These are phyloP conservation scores for Barnettozyma wickerhamii DNA, from an alignment of 805 yeast species.

Conservation along the genomic window DNA sequence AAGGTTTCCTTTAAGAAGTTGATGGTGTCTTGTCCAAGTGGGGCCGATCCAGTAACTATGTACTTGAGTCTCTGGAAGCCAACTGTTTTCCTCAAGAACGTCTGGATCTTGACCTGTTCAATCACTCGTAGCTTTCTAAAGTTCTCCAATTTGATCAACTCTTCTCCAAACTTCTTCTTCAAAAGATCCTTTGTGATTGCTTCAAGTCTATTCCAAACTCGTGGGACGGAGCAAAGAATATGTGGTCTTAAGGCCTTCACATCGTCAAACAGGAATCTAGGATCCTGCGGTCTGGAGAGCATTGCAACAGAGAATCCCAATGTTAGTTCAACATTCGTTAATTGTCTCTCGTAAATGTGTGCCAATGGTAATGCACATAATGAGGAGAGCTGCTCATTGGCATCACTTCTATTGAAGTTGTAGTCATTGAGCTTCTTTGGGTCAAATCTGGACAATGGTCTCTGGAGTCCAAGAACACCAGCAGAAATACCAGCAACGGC, in stretches of 20 bases:
- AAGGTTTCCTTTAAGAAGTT: slow-evolving; percentile 54
- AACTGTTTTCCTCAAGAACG: slow-evolving; percentile 36
- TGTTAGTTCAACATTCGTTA: slow-evolving; percentile 35
- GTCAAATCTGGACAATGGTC: slow-evolving; percentile 18
- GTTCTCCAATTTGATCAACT: background rate
- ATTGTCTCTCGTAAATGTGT: slow-evolving; percentile 49
- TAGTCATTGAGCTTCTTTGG: slow-evolving; percentile 9
- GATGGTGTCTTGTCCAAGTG: slow-evolving; percentile 56
- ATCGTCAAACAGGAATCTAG: slow-evolving; percentile 53
- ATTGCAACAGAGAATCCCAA: slow-evolving; percentile 35
- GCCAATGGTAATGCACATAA: slow-evolving; percentile 50
- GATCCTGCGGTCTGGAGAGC: slow-evolving; percentile 43
- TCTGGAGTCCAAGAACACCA: slow-evolving; percentile 27
- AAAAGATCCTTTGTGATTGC: slow-evolving; percentile 41
- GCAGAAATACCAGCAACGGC: slow-evolving; percentile 45
- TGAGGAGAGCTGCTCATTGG: slow-evolving; percentile 28
- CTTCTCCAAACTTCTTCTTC: slow-evolving; percentile 5
- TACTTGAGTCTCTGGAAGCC: slow-evolving; percentile 41
- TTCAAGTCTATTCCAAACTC: slow-evolving; percentile 58
- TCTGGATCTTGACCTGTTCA: slow-evolving; percentile 24
- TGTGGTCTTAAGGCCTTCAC: slow-evolving; percentile 48
- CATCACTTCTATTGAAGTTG: slow-evolving; percentile 19
- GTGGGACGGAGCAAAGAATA: slow-evolving; percentile 51
- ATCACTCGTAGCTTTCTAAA: slow-evolving; percentile 2
- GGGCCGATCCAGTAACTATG: slow-evolving; percentile 60